These are phyloP conservation scores for Aspergillus flavus DNA, from an alignment of 2,329 filamentous ascomycete species.

Conservation along the genomic window DNA sequence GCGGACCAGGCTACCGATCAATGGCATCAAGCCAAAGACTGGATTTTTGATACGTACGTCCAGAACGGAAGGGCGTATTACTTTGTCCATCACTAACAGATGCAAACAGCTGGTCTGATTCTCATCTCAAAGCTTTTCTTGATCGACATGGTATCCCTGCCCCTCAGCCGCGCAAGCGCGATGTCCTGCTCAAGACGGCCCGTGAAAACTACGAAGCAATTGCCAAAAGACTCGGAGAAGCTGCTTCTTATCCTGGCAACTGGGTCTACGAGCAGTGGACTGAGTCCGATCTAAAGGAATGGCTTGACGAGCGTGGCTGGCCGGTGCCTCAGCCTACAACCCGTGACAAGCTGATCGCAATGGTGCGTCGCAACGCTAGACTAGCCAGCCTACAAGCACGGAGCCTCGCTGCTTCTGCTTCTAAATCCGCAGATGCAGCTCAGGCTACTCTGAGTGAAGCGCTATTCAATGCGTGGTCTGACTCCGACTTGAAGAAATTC, in stretches of 20 bases:
- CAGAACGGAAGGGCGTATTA: slow-evolving; percentile 7
- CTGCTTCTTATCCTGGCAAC: slow-evolving; percentile 83
- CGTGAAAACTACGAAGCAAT: slow-evolving; percentile 79
- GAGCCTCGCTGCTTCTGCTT: slow-evolving; percentile 61
- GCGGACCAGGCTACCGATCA: slow-evolving; percentile 74
- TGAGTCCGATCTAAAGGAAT: slow-evolving; percentile 90
- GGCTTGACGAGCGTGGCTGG: slow-evolving; percentile 86
- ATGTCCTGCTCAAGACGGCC: slow-evolving; percentile 74
- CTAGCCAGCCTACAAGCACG: slow-evolving; percentile 72
- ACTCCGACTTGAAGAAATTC: slow-evolving; percentile 88
- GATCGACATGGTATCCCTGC: slow-evolving; percentile 86
- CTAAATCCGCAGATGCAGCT: slow-evolving; percentile 67
- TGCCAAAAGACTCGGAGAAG: slow-evolving; percentile 76
- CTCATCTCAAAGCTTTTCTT: slow-evolving; percentile 88
- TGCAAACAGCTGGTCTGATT: slow-evolving; percentile 77
- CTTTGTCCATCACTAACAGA: slow-evolving; percentile 37
- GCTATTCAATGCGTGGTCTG: slow-evolving; percentile 87
- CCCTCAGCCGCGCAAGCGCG: slow-evolving; percentile 83
- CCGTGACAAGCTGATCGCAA: slow-evolving; percentile 85
- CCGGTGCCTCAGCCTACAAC: slow-evolving; percentile 80
- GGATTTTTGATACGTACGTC: slow-evolving; percentile 81
- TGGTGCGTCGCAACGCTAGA: slow-evolving; percentile 87
- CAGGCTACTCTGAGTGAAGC: slow-evolving; percentile 78
- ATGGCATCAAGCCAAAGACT: slow-evolving; percentile 75
- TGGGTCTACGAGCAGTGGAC: slow-evolving; percentile 93